Percentiles rank a stretch among this genome's conserved stretches.
Evolutionary conservation across 129 eudicot genomes (phyloP).

Genomic region (Artemisia argyi): DNA sequence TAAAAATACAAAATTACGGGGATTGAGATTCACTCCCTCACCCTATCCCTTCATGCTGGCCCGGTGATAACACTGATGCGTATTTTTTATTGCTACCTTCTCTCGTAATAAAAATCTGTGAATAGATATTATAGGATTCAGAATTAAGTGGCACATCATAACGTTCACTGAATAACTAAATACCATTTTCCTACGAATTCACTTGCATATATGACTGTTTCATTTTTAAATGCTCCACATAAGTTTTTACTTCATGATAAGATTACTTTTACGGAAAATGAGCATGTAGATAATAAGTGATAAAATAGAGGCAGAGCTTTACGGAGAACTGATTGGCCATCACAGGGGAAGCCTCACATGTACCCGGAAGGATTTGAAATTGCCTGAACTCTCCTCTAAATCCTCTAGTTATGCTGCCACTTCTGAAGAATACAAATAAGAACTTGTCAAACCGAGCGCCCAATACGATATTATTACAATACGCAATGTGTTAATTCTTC

Average conservation of each 20-base stretch:
- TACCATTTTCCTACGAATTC: conserved; percentile 2
- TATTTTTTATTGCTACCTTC: conserved; percentile 82
- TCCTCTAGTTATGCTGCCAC: conserved; percentile 98
- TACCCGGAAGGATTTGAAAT: conserved; percentile 90
- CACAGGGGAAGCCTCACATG: conserved; percentile 92
- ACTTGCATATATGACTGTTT: background rate
- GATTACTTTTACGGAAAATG: background rate
- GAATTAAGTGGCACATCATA: background rate
- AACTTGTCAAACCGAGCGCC: conserved; percentile 16
- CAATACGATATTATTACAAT: background rate
- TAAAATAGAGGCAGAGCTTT: conserved; percentile 41
- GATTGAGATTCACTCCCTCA: conserved; percentile 28
- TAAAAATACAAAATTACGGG: no score
- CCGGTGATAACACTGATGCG: conserved; percentile 89
- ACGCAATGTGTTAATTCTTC: background rate
- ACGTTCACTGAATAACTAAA: background rate
- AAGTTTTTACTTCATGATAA: background rate
- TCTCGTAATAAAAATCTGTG: conserved; percentile 84
- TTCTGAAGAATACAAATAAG: conserved; percentile 42
- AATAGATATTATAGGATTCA: background rate
- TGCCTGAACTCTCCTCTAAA: conserved; percentile 95
- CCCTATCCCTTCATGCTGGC: conserved; percentile 92
- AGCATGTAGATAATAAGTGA: background rate
- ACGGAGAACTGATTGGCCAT: conserved; percentile 99
- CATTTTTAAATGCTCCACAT: background rate